Base-by-base conservation (phyloP, 345 rosid species). In the Combretum micranthum region DNA sequence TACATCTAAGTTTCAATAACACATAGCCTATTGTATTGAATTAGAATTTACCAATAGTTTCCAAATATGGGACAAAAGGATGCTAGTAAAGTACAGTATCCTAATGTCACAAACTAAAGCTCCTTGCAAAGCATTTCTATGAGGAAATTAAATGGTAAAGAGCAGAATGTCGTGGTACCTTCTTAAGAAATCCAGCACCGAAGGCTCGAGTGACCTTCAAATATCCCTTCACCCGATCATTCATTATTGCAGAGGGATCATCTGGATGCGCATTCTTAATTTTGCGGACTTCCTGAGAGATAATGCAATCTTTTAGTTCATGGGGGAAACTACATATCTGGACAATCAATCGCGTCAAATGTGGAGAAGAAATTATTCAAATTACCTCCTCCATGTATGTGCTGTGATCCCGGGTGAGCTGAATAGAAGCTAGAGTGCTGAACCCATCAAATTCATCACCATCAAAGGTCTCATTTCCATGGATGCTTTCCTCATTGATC, bases 121-220 rank as follows among this genome's bases (percentile, higher is more conserved):
- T 48, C 13, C 17, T 12, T 13, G 12, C 9, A 45, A n/a, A 45
- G 48, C 15, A 45, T 13, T 2, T 45, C 51, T 16, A 17, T 16
- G n/a, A n/a, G n/a, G n/a, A n/a, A n/a, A n/a, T n/a, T n/a, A n/a
- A n/a, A n/a, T n/a, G 17, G 1, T 20, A 49, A n/a, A 42, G 13
- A 17, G 22, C 2, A 47, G 23, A 56, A 47, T 17, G 10, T 20
- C 15, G 18, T 17, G 9, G 21, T 78, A 90, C 98, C 90, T 88
- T 88, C 67, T 92, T 92, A 55, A 92, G 93, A 75, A 88, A 88
- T 18, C 97, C 98, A 21, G 92, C 96, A 4, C 98, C 97, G 45
- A 92, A 92, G 17, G 98, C 98, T 12, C 98, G 86, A 66, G 95
- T 91, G 63, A 88, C 96, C 76, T 84, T 91, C 79, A 92, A 66